Evolutionary conservation across 1,284 basidiomycete genomes (phyloP), one percentile per base, ranked within the genome.

Genomic region (Malassezia japonica): DNA sequence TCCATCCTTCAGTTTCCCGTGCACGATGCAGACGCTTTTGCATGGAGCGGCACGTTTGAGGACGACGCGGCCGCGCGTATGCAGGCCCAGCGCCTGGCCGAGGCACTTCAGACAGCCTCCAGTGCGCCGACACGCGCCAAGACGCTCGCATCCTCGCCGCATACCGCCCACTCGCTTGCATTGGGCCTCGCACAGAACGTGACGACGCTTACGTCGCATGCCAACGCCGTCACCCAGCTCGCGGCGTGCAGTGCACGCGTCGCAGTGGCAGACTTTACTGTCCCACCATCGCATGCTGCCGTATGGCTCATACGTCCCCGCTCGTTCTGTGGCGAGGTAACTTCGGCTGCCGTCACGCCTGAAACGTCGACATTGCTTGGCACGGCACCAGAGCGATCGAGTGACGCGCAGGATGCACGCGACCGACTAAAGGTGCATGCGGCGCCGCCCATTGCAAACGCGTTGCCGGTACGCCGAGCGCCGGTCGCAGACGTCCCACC

Each of bases 111-210:
- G 10, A 15, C 16, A 5, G 40, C 25, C 20, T 10, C 27, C 4
- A n/a, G 10, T 3, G 23, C 40, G 24, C 20, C 38, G 5, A 9
- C 34, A 18, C 44, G 46, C 5, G n/a, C 50, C n/a, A 53, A 53
- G 29, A 34, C 33, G 6, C 32, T 53, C 7, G 44, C 32, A 8
- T 13, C 25, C 9, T 53, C 60, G 9, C 24, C 25, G 0, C 60
- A 62, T 32, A 62, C 59, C 2, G 25, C 41, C 10, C 35, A 38
- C 5, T 31, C 60, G 0, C 40, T 62, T 8, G 33, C 53, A 18
- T 20, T 25, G 9, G 60, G 55, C 13, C 18, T 53, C 3, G 25
- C 41, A 8, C 5, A 16, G 12, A n/a, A 6, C 9, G 24, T 34
- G 12, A 53, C 50, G 3, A 53, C 50, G 6, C 32, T 53, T 1